A percentile compares a stretch with the other conserved stretches of the same genome.
Evolutionary conservation across 1,284 basidiomycete genomes (phyloP).

Genomic region (Malassezia sympodialis): DNA sequence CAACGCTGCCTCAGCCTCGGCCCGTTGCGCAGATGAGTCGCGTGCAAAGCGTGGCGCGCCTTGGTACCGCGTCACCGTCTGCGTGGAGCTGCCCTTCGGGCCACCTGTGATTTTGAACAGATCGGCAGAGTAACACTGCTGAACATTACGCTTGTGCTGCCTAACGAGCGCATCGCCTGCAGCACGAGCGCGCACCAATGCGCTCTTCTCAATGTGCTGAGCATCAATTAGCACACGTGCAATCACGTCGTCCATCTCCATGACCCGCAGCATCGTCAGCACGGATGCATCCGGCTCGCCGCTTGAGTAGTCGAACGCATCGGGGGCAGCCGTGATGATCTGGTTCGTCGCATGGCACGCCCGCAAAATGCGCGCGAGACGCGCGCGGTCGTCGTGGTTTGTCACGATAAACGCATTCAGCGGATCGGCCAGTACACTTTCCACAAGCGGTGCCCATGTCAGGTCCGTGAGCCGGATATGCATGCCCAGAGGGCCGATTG

Average conservation of each 20-base stretch:
- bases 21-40: conserved; percentile 32
- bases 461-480: conserved; percentile 69
- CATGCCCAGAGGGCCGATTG: conserved; percentile 64
- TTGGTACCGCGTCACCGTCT: conserved; percentile 43
- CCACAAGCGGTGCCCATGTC: conserved; percentile 61
- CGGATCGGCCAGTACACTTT: conserved; percentile 57
- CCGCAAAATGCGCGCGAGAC: conserved; percentile 58
- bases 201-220: conserved; percentile 60
- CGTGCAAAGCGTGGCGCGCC: conserved; percentile 45
- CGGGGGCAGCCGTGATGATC: conserved; percentile 51
- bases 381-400: conserved; percentile 58
- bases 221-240: conserved; percentile 71
- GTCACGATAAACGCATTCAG: conserved; percentile 72
- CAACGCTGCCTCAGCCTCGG: conserved; percentile 17
- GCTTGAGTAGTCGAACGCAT: conserved; percentile 39
- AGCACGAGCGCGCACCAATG: conserved; percentile 54
- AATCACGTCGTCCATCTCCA: conserved; percentile 71
- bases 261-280: conserved; percentile 69
- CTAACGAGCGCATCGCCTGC: conserved; percentile 45
- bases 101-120: conserved; percentile 36
- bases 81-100: conserved; percentile 20
- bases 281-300: conserved; percentile 57
- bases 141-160: conserved; percentile 34
- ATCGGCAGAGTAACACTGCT: conserved; percentile 38
- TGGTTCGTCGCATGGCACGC: conserved; percentile 18